phyloP scores from a whole-genome alignment of 495 filamentous ascomycete species.

The Penicillium chermesinum region DNA sequence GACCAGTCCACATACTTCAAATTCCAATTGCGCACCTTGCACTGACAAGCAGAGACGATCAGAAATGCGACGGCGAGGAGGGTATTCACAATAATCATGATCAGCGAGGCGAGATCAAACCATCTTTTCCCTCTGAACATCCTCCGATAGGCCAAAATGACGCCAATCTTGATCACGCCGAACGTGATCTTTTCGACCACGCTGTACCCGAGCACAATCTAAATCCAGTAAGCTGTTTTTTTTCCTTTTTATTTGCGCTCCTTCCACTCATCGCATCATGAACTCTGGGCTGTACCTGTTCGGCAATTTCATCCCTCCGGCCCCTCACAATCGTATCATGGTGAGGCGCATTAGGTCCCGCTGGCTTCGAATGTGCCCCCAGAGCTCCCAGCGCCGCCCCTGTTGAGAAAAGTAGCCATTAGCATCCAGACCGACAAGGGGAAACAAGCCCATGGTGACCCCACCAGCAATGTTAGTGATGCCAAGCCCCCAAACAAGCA shows the following conservation, averaged over 20 bases:
- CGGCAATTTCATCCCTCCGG: conserved; percentile 7
- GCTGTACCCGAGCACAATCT: conserved; percentile 15
- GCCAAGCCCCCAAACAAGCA: conserved; percentile 6
- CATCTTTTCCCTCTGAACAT: conserved; percentile 8
- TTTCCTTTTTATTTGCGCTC: neutral
- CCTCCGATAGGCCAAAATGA: conserved; percentile 7
- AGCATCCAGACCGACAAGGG: too few relatives aligned
- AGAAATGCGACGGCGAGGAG: conserved; percentile 4
- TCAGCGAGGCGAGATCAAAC: conserved; percentile 2
- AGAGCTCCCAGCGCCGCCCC: conserved; percentile 5
- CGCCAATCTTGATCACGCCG: conserved; percentile 10
- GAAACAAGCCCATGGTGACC: neutral
- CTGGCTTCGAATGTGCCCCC: conserved; percentile 8
- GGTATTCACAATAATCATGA: conserved; percentile 1
- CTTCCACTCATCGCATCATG: too few relatives aligned
- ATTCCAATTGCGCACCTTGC: conserved; percentile 8
- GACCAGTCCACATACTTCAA: conserved; percentile 2
- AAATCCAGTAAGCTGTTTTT: neutral
- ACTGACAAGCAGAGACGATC: conserved; percentile 5
- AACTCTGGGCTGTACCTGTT: conserved; percentile 1
- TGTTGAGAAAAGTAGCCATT: too few relatives aligned
- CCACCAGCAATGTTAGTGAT: conserved; percentile 7
- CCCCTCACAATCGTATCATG: conserved; percentile 4
- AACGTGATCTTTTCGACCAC: conserved; percentile 11
- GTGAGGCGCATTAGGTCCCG: conserved; percentile 1